Conservation (phyloP, 2,329 filamentous ascomycete species). For the Xylariales sp. region DNA sequence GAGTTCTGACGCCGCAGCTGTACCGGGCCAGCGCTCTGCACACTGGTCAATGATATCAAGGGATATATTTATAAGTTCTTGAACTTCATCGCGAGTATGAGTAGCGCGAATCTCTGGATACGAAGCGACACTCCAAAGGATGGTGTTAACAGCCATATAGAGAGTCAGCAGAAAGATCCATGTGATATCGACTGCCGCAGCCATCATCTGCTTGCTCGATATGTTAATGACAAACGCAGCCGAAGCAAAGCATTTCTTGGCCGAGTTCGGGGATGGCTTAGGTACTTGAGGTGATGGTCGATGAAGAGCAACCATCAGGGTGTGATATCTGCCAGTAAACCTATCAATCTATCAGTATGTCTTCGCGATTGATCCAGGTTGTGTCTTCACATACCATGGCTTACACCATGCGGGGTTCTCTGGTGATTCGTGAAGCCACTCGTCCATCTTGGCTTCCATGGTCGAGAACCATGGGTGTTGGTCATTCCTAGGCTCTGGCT, state of each 20-base stretch:
- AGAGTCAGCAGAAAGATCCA: conserved; percentile 90
- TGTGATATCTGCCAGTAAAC: conserved; percentile 70
- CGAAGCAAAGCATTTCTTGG: conserved; percentile 77
- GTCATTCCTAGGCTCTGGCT: conserved; percentile 70
- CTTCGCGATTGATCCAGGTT: too few species aligned
- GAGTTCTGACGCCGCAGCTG: conserved; percentile 75
- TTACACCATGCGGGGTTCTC: conserved; percentile 68
- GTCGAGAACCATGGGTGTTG: conserved; percentile 80
- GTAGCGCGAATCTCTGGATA: conserved; percentile 75
- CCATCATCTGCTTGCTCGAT: conserved; percentile 74
- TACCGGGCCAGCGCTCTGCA: conserved; percentile 87
- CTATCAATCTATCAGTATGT: conserved; percentile 32
- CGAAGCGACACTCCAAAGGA: conserved; percentile 79
- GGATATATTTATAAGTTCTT: conserved; percentile 67
- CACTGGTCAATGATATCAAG: conserved; percentile 76
- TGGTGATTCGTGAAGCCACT: conserved; percentile 76
- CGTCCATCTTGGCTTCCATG: conserved; percentile 73
- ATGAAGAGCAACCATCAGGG: conserved; percentile 83
- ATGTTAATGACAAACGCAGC: conserved; percentile 77
- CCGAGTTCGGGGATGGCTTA: conserved; percentile 74
- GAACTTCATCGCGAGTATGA: conserved; percentile 70
- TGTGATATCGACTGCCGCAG: conserved; percentile 74
- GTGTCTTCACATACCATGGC: conserved; percentile 60
- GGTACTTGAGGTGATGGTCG: conserved; percentile 90
- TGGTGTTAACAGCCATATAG: conserved; percentile 87